Evolutionary conservation across 345 rosid species (phyloP), one percentile per base, ranked within the genome.

Genomic region (Pistacia atlantica): DNA sequence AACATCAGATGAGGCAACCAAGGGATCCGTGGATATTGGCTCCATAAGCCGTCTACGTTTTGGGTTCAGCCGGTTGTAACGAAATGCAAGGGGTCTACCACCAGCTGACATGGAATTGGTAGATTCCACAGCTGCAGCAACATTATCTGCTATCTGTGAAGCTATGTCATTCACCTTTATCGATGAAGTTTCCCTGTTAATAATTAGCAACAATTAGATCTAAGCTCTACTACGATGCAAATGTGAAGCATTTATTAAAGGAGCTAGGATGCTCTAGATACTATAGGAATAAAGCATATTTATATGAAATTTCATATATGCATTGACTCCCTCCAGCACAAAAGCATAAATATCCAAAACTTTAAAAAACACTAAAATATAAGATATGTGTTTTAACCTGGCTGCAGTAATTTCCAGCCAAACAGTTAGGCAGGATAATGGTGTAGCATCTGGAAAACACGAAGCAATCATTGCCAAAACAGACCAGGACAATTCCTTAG

Each of bases 371-470:
- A 58, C 4, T 64, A 22, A 37, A 72, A 57, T 48, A 62, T 38
- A 55, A 46, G 45, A 64, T 46, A 33, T 73, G 54, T 68, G 58
- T 25, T 68, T 67, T 55, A 66, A 96, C 99, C 99, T 96, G 86
- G 97, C 98, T 58, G 98, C 99, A 46, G 98, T 93, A 79, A 96
- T 96, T 88, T 96, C 99, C 88, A 96, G 89, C 99, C 99, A 96
- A 83, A 89, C 90, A 51, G 96, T 85, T 65, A 93, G 87, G 88
- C 98, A 96, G 69, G 93, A 87, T 75, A 92, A 80, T 58, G 98
- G 92, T 80, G 91, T 82, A 71, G 89, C 96, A 77, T 96, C 97
- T 37, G 94, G 83, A 82, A 92, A 96, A 88, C 99, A 96, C 64
- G 98, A 96, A 31, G 98, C 99, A 80, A 93, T 84, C 89, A 94